Conservation (phyloP, 2,329 filamentous ascomycete species). For the Colletotrichum aenigma region DNA sequence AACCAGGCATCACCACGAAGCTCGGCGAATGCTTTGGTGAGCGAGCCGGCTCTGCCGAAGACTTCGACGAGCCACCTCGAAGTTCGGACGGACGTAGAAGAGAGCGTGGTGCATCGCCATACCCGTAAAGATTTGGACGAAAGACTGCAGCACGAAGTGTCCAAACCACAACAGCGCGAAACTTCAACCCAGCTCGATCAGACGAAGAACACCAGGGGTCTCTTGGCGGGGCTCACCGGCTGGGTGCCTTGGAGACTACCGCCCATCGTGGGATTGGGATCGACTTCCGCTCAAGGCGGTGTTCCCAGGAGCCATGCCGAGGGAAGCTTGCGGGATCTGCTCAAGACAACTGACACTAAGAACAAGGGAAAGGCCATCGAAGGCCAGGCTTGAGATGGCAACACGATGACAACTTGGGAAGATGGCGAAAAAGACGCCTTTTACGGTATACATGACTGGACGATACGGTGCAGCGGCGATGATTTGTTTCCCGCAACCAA, state of each 20-base stretch:
- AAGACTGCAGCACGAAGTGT: constrained; percentile 21
- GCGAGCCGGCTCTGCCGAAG: constrained; percentile 61
- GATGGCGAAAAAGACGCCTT: background rate
- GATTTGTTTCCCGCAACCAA: background rate
- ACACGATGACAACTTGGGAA: background rate
- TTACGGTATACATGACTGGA: background rate
- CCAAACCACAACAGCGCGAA: constrained; percentile 30
- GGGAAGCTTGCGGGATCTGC: constrained; percentile 58
- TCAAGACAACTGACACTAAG: constrained; percentile 39
- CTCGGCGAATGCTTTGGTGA: constrained; percentile 49
- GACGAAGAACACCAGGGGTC: constrained; percentile 22
- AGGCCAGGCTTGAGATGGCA: constrained; percentile 3
- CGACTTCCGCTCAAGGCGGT: constrained; percentile 22
- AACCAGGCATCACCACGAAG: constrained; percentile 33
- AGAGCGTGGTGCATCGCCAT: constrained; percentile 22
- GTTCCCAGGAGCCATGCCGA: constrained; percentile 53
- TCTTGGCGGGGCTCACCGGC: constrained; percentile 44
- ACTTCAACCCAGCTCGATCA: constrained; percentile 25
- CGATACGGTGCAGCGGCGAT: background rate
- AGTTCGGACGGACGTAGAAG: constrained; percentile 41
- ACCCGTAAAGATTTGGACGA: constrained; percentile 18
- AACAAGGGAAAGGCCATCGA: constrained; percentile 38
- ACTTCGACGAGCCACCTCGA: constrained; percentile 58
- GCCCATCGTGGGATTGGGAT: constrained; percentile 24
- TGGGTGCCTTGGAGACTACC: constrained; percentile 52